Evolutionary conservation across 495 filamentous ascomycete species (phyloP).

Genomic region (Cercophora sp.): DNA sequence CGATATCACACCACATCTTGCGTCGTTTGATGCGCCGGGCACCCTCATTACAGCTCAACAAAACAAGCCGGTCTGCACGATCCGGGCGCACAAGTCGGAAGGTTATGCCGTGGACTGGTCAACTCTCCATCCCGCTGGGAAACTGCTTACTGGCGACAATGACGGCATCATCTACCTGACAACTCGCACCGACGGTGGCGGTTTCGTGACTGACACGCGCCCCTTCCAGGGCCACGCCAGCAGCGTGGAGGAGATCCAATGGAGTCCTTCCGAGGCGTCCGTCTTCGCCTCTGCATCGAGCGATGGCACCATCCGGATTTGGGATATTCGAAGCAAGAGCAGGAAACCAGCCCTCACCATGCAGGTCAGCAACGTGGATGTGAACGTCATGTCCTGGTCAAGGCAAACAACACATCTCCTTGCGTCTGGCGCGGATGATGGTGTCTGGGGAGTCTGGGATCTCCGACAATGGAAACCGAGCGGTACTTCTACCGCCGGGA

Average conservation of each 20-base stretch:
- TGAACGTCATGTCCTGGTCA: slow-evolving; percentile 96
- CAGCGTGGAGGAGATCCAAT: slow-evolving; percentile 92
- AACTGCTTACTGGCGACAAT: slow-evolving; percentile 88
- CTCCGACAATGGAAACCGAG: slow-evolving; percentile 89
- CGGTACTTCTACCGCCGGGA: slow-evolving; percentile 33
- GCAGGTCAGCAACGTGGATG: slow-evolving; percentile 75
- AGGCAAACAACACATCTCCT: slow-evolving; percentile 80
- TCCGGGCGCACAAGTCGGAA: slow-evolving; percentile 87
- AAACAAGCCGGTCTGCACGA: slow-evolving; percentile 78
- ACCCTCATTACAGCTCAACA: slow-evolving; percentile 72
- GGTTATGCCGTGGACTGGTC: slow-evolving; percentile 97
- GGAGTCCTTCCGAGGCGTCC: slow-evolving; percentile 85
- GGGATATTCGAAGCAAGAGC: slow-evolving; percentile 88
- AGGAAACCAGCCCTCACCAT: slow-evolving; percentile 81
- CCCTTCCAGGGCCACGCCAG: slow-evolving; percentile 78
- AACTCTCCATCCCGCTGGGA: slow-evolving; percentile 64
- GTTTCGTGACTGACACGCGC: slow-evolving; percentile 76
- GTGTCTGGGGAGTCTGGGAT: slow-evolving; percentile 95
- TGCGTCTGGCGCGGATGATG: slow-evolving; percentile 90
- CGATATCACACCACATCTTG: slow-evolving; percentile 82
- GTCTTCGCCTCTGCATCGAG: slow-evolving; percentile 91
- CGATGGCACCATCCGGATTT: slow-evolving; percentile 92
- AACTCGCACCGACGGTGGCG: slow-evolving; percentile 77
- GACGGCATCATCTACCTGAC: slow-evolving; percentile 84
- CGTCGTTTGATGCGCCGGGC: slow-evolving; percentile 84